Evolutionary conservation across 768 basidiomycete species (phyloP), one percentile per base, ranked within the genome.

Genomic region (Naematelia aurantialba): DNA sequence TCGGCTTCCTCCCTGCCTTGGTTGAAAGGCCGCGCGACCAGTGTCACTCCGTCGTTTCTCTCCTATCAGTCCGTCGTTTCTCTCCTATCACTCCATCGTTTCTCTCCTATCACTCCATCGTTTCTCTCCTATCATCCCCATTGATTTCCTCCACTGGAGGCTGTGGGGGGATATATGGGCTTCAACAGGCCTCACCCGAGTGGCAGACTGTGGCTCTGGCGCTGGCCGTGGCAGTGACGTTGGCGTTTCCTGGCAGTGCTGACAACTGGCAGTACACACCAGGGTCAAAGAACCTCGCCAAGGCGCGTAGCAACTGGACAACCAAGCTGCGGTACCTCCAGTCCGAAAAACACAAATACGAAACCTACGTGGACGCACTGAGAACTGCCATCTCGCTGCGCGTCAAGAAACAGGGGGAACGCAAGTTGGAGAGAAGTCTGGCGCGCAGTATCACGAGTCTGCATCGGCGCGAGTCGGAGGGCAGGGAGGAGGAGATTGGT

Each of bases 341-440:
- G 54, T 84, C 88, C 8, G 94, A 99, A 79, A 89, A 91, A 44
- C 89, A 91, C 73, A 98, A 98, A 76, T 98, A 97, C 77, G 86
- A 90, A 54, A 88, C 89, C 14, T 99, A 99, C 75, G 87, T 94
- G 56, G 91, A 94, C 63, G 89, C 91, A 4, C 82, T 99, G 27
- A 84, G 87, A 73, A 78, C 81, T 3, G 93, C 88, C 34, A 93
- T 92, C 86, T 80, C 81, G 8, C 81, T 94, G 45, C 85, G 92
- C 30, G 79, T 94, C 65, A 90, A 89, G 79, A 90, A 87, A 76
- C 84, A 91, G 55, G 93, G 93, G 27, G 90, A 97, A 78, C 92
- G 89, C 79, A 85, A 83, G 29, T 74, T 88, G 48, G 86, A 88
- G 70, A 79, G 79, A 48, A 65, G 62, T n/a, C 46, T 72, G 34